Evolutionary conservation across 148 eudicot genomes (phyloP), one percentile per base, ranked within the genome.

Genomic region (Silene latifolia): DNA sequence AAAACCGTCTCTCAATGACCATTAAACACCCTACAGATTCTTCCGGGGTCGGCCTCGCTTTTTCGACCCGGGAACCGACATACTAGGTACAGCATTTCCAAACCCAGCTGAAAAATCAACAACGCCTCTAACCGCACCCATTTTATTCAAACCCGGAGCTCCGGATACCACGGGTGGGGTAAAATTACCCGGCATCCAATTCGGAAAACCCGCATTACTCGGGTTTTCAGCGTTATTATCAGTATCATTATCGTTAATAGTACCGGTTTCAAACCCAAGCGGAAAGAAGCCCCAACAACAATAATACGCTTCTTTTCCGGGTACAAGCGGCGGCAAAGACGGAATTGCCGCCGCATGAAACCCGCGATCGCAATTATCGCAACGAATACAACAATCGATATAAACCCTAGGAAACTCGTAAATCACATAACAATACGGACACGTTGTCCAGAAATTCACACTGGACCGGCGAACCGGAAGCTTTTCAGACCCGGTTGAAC

Each of bases 221-320:
- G 44, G 44, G 44, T 39, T 39, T 5, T 39, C 9, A 39, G 5
- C 6, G 9, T 6, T 39, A 39, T 39, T 39, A 44, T 77, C 3
- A 11, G 27, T 14, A 75, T 35, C 58, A 10, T 12, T 13, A 53
- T 71, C n/a, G 24, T 58, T 65, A 7, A 8, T 42, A 8, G 57
- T 54, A 1, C 20, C n/a, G 18, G 3, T 35, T 11, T 70, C 79
- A 3, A 63, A 92, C 42, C 95, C 95, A 42, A 96, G 72, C 1
- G 99, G 98, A 8, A 92, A 92, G 68, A 92, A 88, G 0, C 95
- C 96, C 94, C 94, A 96, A 25, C 96, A 92, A 63, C 99, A 96
- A 69, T 87, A 89, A 76, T 92, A 92, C 0, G 90, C 94, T 47
- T 96, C 98, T 69, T 83, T 89, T n/a, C 99, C 99, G 2, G 92